Conservation (phyloP, 768 basidiomycete species). For the Lentinula detonsa region DNA sequence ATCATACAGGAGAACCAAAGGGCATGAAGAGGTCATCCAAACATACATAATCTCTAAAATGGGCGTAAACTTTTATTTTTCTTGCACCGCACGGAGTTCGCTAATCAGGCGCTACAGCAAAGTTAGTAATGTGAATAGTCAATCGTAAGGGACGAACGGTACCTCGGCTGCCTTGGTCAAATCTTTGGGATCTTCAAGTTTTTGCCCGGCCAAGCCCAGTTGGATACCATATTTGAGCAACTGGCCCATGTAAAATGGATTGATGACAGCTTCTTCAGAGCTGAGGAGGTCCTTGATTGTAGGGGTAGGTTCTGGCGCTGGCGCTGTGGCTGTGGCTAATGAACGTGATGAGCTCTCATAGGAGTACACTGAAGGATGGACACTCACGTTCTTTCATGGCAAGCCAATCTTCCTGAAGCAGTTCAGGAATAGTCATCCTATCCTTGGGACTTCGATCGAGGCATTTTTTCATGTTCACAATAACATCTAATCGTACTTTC, state of each 20-base stretch:
- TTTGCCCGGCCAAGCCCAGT: constrained; percentile 34
- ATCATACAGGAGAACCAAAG: background rate
- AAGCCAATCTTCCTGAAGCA: constrained; percentile 80
- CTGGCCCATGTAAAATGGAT: constrained; percentile 76
- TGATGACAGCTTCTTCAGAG: constrained; percentile 65
- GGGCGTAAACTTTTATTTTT: background rate
- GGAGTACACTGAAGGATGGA: background rate
- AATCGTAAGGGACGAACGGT: constrained; percentile 9
- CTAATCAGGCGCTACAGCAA: constrained; percentile 50
- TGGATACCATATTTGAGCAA: constrained; percentile 66
- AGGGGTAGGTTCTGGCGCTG: constrained; percentile 19
- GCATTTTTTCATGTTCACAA: constrained; percentile 79
- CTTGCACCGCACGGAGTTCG: constrained; percentile 26
- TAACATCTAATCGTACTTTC: constrained; percentile 69
- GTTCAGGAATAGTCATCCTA: constrained; percentile 80
- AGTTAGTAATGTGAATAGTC: background rate
- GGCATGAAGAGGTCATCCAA: background rate
- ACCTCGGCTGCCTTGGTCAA: constrained; percentile 56
- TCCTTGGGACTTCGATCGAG: constrained; percentile 75
- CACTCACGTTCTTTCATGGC: constrained; percentile 52
- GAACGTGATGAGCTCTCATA: background rate
- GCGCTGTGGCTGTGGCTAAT: constrained; percentile 18
- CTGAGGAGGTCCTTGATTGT: constrained; percentile 24
- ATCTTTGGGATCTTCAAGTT: constrained; percentile 31
- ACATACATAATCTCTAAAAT: background rate